phyloP scores from a whole-genome alignment of 176 grass and related monocot species.

The Ensete glaucum region DNA sequence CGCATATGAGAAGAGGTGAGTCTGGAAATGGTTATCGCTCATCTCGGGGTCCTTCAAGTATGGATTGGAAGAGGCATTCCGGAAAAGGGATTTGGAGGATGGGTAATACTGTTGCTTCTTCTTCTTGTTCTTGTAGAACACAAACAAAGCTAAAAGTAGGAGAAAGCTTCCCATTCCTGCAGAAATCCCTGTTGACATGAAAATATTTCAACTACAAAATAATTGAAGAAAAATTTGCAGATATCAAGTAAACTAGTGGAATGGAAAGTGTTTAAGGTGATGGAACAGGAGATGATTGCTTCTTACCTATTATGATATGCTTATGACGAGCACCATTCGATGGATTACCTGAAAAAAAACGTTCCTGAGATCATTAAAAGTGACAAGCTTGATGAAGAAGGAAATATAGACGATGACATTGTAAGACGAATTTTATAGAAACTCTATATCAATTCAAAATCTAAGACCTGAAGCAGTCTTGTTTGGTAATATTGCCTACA shows the following conservation, averaged over 20 bases:
- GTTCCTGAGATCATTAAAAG: background rate
- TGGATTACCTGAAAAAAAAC: background rate
- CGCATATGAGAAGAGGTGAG: constrained; percentile 3
- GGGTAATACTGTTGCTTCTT: background rate
- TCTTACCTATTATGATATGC: too few relatives aligned
- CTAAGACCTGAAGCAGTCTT: too few relatives aligned
- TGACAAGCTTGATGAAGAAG: background rate
- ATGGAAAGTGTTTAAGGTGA: too few relatives aligned
- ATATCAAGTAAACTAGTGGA: background rate
- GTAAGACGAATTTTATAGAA: background rate
- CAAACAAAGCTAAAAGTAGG: background rate
- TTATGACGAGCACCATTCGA: too few relatives aligned
- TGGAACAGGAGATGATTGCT: background rate
- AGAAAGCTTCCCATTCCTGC: background rate
- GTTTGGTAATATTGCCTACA: too few relatives aligned
- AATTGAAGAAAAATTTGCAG: background rate
- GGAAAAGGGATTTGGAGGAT: background rate
- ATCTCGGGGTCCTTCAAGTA: background rate
- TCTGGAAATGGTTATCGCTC: background rate
- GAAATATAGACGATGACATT: background rate
- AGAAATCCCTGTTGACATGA: background rate
- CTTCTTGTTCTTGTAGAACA: background rate
- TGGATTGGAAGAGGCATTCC: background rate
- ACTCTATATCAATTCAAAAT: background rate
- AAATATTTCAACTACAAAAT: background rate